Base-by-base conservation (phyloP, 108 stramenopile species). In the Skeletonema grethae region DNA sequence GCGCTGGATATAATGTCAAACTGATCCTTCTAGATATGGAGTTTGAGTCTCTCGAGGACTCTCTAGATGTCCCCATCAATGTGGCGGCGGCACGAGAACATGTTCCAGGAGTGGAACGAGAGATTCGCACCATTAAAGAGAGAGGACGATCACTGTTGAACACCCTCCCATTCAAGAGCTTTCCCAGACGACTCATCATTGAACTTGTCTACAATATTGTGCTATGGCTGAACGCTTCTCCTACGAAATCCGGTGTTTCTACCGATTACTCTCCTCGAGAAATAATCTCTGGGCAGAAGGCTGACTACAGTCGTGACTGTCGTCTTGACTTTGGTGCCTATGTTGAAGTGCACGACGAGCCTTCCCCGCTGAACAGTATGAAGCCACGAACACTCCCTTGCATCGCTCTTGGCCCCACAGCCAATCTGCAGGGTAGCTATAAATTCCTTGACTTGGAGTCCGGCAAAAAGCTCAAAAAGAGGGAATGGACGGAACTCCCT, bases 391-490 rank as follows among this genome's bases (percentile, higher is more conserved):
- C 71, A 25, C 4, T 36, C 5, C 48, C 28, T 1, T 45, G 30
- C 7, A 65, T 65, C 4, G 46, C 20, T 4, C n/a, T 57, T 0
- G 56, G 59, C 5, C 30, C 59, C 0, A 35, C 48, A 16, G 73
- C 58, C 4, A 84, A 83, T 58, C 4, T 72, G 0, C 76, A 84
- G 39, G 85, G 85, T 2, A 58, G 71, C 0, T 32, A 65, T 0
- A 67, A 81, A 12, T 41, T 68, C 0, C 30, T 81, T 0, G 15
- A 59, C 29, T 20, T 86, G 0, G 28, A 4, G 5, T 84, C 85
- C 4, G 63, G 57, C 5, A 50, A 13, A 7, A 45, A 53, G 0
- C 24, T 83, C 18, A 76, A 55, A 5, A 7, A 82, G 8, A 60
- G 71, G 1, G 34, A 13, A 0, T 41, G 77, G 12, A 77, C 65